Conservation (phyloP, 257 asterid genomes). For the Haberlea rhodopensis region DNA sequence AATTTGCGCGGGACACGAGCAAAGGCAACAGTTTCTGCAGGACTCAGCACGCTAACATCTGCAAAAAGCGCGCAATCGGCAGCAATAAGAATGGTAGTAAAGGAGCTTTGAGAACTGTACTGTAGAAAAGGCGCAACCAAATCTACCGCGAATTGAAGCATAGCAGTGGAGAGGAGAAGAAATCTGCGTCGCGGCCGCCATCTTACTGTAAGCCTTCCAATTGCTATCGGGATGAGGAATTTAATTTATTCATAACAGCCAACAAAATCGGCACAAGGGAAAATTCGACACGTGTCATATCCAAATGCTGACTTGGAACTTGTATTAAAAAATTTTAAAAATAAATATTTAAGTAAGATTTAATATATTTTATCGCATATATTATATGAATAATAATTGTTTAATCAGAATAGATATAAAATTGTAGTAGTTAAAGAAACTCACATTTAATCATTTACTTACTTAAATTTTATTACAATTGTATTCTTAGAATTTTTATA, state of each 20-base stretch:
- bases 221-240: conserved; percentile 3
- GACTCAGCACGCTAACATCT: conserved; percentile 31
- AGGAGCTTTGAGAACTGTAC: conserved; percentile 10
- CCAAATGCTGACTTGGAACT: conserved; percentile 8
- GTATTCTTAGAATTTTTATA: too few species aligned
- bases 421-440: too few species aligned
- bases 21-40: conserved; percentile 22
- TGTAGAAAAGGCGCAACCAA: neutral
- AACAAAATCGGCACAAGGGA: conserved; percentile 6
- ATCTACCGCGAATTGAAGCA: conserved; percentile 38
- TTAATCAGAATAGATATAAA: too few species aligned
- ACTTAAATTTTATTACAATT: too few species aligned
- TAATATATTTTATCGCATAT: too few species aligned
- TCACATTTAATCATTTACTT: too few species aligned
- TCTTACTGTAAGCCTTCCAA: conserved; percentile 21
- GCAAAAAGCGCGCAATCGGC: conserved; percentile 9
- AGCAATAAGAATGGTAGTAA: conserved; percentile 5
- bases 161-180: conserved; percentile 38
- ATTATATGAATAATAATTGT: too few species aligned
- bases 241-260: neutral
- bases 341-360: too few species aligned
- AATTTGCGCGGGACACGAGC: conserved; percentile 29
- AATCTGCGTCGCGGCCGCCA: conserved; percentile 31
- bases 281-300: conserved; percentile 24
- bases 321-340: too few species aligned